These are phyloP conservation scores for Carex littledalei DNA, from an alignment of 176 grass and related monocot species.

Conservation along the genomic window DNA sequence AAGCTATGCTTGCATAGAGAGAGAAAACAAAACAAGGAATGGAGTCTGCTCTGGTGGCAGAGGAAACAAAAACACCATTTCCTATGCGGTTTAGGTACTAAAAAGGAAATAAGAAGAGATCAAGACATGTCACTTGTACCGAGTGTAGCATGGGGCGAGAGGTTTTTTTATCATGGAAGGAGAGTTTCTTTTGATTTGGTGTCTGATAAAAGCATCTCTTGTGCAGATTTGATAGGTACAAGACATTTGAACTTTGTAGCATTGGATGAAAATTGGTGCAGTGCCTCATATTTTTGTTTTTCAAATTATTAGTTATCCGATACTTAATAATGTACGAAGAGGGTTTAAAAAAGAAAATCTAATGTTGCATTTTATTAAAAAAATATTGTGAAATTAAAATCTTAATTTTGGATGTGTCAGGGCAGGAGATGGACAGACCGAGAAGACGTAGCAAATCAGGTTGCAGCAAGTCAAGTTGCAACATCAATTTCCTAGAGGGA, in stretches of 20 bases:
- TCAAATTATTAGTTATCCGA: neutral
- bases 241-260: neutral
- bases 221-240: neutral
- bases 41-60: slow-evolving; percentile 28
- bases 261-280: neutral
- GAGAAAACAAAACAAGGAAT: slow-evolving; percentile 50
- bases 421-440: slow-evolving; percentile 24
- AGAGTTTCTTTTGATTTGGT: slow-evolving; percentile 40
- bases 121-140: slow-evolving; percentile 36
- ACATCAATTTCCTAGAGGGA: neutral
- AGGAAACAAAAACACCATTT: slow-evolving; percentile 30
- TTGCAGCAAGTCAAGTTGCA: slow-evolving; percentile 13
- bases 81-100: slow-evolving; percentile 31
- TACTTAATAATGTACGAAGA: neutral
- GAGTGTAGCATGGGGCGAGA: slow-evolving; percentile 8
- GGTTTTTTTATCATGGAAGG: slow-evolving; percentile 22
- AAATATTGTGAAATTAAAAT: neutral
- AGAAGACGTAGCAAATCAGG: slow-evolving; percentile 32
- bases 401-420: slow-evolving; percentile 13
- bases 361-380: neutral
- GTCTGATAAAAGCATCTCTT: slow-evolving; percentile 31
- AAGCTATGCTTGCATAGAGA: slow-evolving; percentile 42
- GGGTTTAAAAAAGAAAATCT: neutral
- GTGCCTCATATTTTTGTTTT: neutral
- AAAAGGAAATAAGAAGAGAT: slow-evolving; percentile 32